These are phyloP conservation scores for Puya raimondii DNA, from an alignment of 176 grass and related monocot genomes.

Conservation along the genomic window DNA sequence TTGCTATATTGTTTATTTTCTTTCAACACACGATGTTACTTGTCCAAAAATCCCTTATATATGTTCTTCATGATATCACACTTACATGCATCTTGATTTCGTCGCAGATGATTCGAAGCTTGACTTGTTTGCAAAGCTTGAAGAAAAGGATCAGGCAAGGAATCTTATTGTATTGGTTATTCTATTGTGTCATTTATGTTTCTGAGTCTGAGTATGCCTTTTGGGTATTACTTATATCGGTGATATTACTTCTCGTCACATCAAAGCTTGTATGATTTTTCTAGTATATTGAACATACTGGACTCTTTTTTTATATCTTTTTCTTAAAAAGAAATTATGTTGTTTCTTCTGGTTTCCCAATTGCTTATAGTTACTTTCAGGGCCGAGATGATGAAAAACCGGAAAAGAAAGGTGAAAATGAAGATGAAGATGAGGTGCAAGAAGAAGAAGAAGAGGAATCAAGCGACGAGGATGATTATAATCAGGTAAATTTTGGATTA, in stretches of 20 bases:
- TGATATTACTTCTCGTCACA: no score
- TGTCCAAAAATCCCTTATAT: not conserved
- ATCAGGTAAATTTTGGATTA: constrained; percentile 22
- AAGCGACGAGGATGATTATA: constrained; percentile 38
- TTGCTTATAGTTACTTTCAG: constrained; percentile 20
- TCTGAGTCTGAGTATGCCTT: not conserved
- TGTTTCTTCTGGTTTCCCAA: not conserved
- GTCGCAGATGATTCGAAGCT: constrained; percentile 25
- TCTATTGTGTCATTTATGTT: not conserved
- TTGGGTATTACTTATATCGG: not conserved
- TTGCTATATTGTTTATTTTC: not conserved
- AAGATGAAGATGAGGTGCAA: constrained; percentile 24
- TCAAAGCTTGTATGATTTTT: not conserved
- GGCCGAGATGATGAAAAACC: constrained; percentile 25
- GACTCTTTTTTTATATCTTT: not conserved
- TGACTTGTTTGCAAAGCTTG: constrained; percentile 34
- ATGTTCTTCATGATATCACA: not conserved
- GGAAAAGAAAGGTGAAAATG: constrained; percentile 22
- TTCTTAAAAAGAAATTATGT: not conserved
- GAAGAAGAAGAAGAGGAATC: constrained; percentile 24
- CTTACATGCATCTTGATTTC: no score
- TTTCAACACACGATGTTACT: not conserved
- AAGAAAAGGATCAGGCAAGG: constrained; percentile 38
- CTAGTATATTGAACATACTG: not conserved
- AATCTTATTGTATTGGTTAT: not conserved